These are phyloP conservation scores for Blastocrithidia nonstop DNA, from an alignment of 208 protist species.

Conservation along the genomic window DNA sequence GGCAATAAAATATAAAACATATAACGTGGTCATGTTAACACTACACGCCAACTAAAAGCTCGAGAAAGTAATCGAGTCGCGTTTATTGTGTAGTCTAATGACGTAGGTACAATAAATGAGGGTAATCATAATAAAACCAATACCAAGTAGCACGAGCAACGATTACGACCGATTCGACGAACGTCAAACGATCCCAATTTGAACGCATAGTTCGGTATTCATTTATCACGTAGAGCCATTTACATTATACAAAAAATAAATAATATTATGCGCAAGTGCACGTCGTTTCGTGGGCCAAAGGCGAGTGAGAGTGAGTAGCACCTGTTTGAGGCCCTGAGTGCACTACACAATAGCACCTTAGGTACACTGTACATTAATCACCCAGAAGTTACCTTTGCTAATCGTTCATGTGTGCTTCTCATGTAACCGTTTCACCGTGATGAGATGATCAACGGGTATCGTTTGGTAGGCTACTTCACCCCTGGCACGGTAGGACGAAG, in stretches of 20 bases:
- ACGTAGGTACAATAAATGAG: too few species aligned
- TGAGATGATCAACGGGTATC: slow-evolving; percentile 35
- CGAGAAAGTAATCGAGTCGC: not conserved
- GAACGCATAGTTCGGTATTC: slow-evolving; percentile 11
- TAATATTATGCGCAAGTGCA: slow-evolving; percentile 27
- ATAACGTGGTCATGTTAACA: not conserved
- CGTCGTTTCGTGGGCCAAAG: slow-evolving; percentile 1
- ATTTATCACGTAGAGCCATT: slow-evolving; percentile 11
- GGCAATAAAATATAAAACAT: too few species aligned
- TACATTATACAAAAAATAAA: slow-evolving; percentile 17
- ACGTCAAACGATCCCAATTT: not conserved
- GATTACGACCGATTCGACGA: not conserved
- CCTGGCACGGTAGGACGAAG: slow-evolving; percentile 56
- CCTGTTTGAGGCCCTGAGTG: slow-evolving; percentile 31
- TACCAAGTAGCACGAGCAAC: not conserved
- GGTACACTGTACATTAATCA: slow-evolving; percentile 43
- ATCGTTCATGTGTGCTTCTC: slow-evolving; percentile 47
- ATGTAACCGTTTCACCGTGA: slow-evolving; percentile 41
- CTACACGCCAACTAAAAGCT: not conserved
- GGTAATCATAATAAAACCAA: too few species aligned
- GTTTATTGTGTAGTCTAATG: too few species aligned
- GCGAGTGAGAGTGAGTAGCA: slow-evolving; percentile 13
- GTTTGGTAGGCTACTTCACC: slow-evolving; percentile 21
- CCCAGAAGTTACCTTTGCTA: slow-evolving; percentile 64
- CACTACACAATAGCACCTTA: slow-evolving; percentile 24